Percentiles rank a stretch among this genome's conserved stretches.
Conservation (phyloP, 2,329 filamentous ascomycete species). For the Peltaster fructicola region DNA sequence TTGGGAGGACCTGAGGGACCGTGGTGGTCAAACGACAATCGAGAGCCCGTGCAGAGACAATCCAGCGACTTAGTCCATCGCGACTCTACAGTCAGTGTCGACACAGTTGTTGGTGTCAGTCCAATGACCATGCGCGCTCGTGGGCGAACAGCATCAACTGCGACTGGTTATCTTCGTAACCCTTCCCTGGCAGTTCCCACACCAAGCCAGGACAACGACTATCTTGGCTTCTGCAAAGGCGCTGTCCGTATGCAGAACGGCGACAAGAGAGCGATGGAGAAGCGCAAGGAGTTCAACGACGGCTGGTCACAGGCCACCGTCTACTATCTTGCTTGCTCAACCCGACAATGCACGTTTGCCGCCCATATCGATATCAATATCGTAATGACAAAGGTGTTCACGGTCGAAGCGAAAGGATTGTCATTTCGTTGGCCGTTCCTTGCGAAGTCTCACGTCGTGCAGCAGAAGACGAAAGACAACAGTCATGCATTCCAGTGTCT, state of each 20-base stretch:
- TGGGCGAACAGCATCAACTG: too few relatives aligned
- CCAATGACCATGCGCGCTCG: too few relatives aligned
- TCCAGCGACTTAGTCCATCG: too few relatives aligned
- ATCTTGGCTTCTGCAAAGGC: slow-evolving; percentile 28
- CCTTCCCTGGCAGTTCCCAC: slow-evolving; percentile 9
- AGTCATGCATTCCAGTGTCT: slow-evolving; percentile 26
- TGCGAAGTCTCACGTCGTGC: slow-evolving; percentile 27
- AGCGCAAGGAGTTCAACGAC: slow-evolving; percentile 9
- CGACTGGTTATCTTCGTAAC: too few relatives aligned
- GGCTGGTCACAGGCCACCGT: slow-evolving; percentile 9
- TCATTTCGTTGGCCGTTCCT: slow-evolving; percentile 30
- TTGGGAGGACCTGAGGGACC: too few relatives aligned
- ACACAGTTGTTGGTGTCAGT: too few relatives aligned
- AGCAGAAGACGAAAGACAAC: slow-evolving; percentile 16
- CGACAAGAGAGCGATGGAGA: slow-evolving; percentile 16
- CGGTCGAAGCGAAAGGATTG: slow-evolving; percentile 17
- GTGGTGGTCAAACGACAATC: too few relatives aligned
- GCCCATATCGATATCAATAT: slow-evolving; percentile 10
- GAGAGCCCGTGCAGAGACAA: too few relatives aligned
- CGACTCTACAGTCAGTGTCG: too few relatives aligned
- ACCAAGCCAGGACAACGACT: slow-evolving; percentile 17
- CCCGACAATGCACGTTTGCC: slow-evolving; percentile 27
- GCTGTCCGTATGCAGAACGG: slow-evolving; percentile 24
- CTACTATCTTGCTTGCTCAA: slow-evolving; percentile 21
- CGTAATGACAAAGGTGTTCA: slow-evolving; percentile 6